Percentiles rank a stretch among this genome's conserved stretches.
Conservation (phyloP, 2,329 filamentous ascomycete species). For the Fusarium denticulatum region DNA sequence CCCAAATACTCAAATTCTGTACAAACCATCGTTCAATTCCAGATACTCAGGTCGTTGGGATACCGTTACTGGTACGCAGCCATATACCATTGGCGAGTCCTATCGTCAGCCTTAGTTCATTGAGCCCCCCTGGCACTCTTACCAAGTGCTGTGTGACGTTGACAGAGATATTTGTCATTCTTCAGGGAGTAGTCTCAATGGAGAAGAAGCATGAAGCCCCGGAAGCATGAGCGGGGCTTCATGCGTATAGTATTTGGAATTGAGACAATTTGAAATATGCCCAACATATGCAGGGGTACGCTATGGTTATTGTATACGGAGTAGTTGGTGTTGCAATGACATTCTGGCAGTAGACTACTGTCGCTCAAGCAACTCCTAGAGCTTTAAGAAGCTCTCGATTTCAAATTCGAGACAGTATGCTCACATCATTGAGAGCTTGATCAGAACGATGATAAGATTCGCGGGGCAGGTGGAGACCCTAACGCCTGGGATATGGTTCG, state of each 20-base stretch:
- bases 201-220: constrained; percentile 21
- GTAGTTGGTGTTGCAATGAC: neutral
- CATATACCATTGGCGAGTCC: constrained; percentile 2
- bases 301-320: neutral
- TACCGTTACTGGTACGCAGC: neutral
- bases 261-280: constrained; percentile 12
- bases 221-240: constrained; percentile 12
- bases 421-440: constrained; percentile 7
- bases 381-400: neutral
- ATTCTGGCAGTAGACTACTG: neutral
- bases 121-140: constrained; percentile 7
- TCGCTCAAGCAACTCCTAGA: neutral
- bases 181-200: constrained; percentile 10
- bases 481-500: neutral
- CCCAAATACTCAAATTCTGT: neutral
- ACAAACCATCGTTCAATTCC: neutral
- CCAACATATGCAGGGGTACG: neutral
- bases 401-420: neutral
- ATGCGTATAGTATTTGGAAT: constrained; percentile 30
- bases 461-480: constrained; percentile 36
- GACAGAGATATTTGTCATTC: constrained; percentile 35
- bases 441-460: constrained; percentile 17
- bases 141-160: constrained; percentile 23
- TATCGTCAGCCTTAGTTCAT: constrained; percentile 42
- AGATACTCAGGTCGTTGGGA: constrained; percentile 18